phyloP scores from a whole-genome alignment of 192 early-diverging fungal species.

The Coemansia sp. region DNA sequence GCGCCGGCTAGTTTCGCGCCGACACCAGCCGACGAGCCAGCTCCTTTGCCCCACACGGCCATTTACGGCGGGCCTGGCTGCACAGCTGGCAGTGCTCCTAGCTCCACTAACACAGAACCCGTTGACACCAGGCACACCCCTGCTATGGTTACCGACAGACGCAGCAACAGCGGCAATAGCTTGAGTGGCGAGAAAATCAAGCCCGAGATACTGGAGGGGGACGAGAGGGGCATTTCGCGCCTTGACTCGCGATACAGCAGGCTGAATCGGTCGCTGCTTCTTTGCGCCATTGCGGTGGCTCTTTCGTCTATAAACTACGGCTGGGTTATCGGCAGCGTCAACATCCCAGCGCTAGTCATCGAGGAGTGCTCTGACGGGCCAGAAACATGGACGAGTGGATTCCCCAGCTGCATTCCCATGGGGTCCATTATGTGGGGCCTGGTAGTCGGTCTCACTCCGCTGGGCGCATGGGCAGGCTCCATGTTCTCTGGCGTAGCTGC shows the following conservation, averaged over 20 bases:
- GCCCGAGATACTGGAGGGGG: constrained; percentile 8
- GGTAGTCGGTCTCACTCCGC: constrained; percentile 58
- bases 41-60: not conserved
- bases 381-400: constrained; percentile 36
- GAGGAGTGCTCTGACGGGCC: constrained; percentile 52
- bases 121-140: not conserved
- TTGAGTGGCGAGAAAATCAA: constrained; percentile 12
- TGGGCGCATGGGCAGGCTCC: constrained; percentile 78
- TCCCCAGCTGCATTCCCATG: constrained; percentile 74
- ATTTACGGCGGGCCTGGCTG: constrained; percentile 9
- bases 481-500: constrained; percentile 62
- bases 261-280: constrained; percentile 28
- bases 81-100: constrained; percentile 10
- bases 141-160: not conserved
- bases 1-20: not conserved
- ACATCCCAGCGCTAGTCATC: constrained; percentile 56
- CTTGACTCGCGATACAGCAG: constrained; percentile 37
- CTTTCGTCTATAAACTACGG: constrained; percentile 53
- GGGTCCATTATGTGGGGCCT: constrained; percentile 57
- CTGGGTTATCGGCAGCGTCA: constrained; percentile 54
- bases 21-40: not conserved
- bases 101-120: constrained; percentile 27
- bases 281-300: constrained; percentile 39
- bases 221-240: constrained; percentile 23
- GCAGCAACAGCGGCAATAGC: constrained; percentile 1